Evolutionary conservation across 2,329 filamentous ascomycete species (phyloP), one percentile per base, ranked within the genome.

Genomic region (Aspergillus pseudoviridinutans): DNA sequence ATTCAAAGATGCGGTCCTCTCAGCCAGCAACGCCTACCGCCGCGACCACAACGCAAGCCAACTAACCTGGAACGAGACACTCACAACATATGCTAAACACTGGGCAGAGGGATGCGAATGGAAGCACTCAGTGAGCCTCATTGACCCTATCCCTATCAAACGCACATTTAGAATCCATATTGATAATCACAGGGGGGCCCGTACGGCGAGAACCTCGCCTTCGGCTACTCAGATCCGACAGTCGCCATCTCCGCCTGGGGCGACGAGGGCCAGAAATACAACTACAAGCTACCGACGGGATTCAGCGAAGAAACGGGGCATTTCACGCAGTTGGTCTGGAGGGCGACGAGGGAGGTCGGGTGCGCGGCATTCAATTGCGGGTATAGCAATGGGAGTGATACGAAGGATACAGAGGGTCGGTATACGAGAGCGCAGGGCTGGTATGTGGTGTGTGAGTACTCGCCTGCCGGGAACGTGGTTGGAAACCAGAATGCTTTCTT

Each of bases 241-340:
- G 76, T 79, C 3, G 80, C 82, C 51, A 78, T 92, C n/a, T 81
- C 84, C 49, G 82, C 80, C 1, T 92, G 89, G 88, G 89, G 84
- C 20, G 63, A 80, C 61, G 86, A 90, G 73, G 71, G 83, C 10
- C 65, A 70, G 0, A 58, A 76, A 5, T 92, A 90, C 68, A 72
- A 87, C 63, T 92, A 83, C 69, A 61, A 67, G 2, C 68, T 80
- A 1, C 81, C 81, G 0, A 77, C 74, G 0, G 80, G 80, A 0
- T 91, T 88, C 66, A 75, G 67, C 8, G 77, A 85, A 62, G 70
- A 74, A 35, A 89, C 87, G 20, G 88, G 87, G 0, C 87, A 90
- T 69, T 91, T 91, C 64, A 88, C 87, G 1, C 87, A 90, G 76
- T 71, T 91, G 6, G 87, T 91, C 5, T 91, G 88, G 88, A 84